phyloP scores from a whole-genome alignment of 495 filamentous ascomycete genomes.

The Penicillium egyptiacum region DNA sequence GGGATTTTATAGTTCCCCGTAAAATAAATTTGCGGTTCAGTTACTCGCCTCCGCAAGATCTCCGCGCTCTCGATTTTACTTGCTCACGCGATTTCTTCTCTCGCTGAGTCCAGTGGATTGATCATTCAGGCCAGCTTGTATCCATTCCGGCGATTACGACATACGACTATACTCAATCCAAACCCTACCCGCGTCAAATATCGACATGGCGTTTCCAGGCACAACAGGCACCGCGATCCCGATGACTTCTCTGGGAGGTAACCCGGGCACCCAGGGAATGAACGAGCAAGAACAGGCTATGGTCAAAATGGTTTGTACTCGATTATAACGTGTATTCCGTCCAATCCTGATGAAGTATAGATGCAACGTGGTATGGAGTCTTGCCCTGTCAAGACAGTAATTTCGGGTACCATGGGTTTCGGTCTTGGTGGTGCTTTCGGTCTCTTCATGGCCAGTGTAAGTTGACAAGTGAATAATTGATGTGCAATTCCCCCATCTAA shows the following conservation, averaged over 20 bases:
- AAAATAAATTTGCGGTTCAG: conserved; percentile 37
- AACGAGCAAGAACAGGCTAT: conserved; percentile 54
- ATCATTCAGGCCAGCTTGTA: conserved; percentile 1
- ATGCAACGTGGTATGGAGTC: conserved; percentile 85
- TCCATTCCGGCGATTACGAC: not conserved
- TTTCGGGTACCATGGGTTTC: conserved; percentile 85
- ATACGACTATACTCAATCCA: not conserved
- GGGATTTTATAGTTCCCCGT: conserved; percentile 20
- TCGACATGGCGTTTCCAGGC: conserved; percentile 49
- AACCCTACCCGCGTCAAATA: not conserved
- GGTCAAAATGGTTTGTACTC: conserved; percentile 47
- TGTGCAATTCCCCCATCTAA: conserved; percentile 3
- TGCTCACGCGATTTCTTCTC: conserved; percentile 3
- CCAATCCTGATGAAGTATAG: conserved; percentile 42
- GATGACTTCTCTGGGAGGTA: conserved; percentile 31
- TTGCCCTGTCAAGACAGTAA: conserved; percentile 77
- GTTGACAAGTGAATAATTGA: conserved; percentile 24
- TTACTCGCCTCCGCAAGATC: conserved; percentile 37
- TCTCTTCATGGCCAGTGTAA: conserved; percentile 89
- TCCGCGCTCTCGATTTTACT: conserved; percentile 23
- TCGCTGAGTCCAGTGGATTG: not conserved
- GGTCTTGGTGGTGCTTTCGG: conserved; percentile 90
- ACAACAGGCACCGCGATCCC: conserved; percentile 39
- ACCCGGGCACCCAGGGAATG: conserved; percentile 41
- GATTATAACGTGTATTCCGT: conserved; percentile 34